Base-by-base conservation (phyloP, 768 basidiomycete genomes). In the Amanita pallidorosea region DNA sequence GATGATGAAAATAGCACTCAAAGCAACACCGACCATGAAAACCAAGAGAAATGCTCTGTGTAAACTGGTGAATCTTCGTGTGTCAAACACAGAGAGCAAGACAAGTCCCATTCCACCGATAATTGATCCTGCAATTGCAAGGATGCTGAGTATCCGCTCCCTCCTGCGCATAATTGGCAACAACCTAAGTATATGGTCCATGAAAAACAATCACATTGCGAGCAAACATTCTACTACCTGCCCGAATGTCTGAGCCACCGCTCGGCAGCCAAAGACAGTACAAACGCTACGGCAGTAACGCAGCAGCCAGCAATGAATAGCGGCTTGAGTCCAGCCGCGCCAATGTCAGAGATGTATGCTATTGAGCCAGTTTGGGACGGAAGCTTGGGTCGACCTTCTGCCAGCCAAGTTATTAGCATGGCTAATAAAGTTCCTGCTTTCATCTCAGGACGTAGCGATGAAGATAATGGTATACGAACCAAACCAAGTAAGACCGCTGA, bases 281-380 rank as follows among this genome's bases (percentile, higher is more conserved):
- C 66, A 63, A 89, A 85, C 0, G 72, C 68, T 2, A 76, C 63
- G 6, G 75, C 80, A 2, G 87, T 86, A 52, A 87, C 73, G 35
- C 70, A 67, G 56, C 80, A 82, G 6, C 80, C 81, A 13, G 73
- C 68, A 45, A 89, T 68, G 58, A 90, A 90, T 34, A 89, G 71
- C 3, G 88, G 87, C 60, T 89, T 88, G 40, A 89, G 67, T 47
- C 73, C 69, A 55, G 74, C 74, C 17, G 88, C 86, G n/a, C 82
- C 86, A 33, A 88, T 65, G 58, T 89, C 85, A 37, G 84, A 86
- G 44, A 89, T 87, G 63, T 83, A 87, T n/a, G 80, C 77, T 47
- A 87, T 77, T 1, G 63, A 63, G 18, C 74, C 74, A 34, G 79
- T 72, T 61, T 75, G 70, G 12, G 81, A 74, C 13, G 70, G 70